A percentile compares a stretch with the other conserved stretches of the same genome.
phyloP scores from a whole-genome alignment of 495 filamentous ascomycete genomes.

The Podospora conica region DNA sequence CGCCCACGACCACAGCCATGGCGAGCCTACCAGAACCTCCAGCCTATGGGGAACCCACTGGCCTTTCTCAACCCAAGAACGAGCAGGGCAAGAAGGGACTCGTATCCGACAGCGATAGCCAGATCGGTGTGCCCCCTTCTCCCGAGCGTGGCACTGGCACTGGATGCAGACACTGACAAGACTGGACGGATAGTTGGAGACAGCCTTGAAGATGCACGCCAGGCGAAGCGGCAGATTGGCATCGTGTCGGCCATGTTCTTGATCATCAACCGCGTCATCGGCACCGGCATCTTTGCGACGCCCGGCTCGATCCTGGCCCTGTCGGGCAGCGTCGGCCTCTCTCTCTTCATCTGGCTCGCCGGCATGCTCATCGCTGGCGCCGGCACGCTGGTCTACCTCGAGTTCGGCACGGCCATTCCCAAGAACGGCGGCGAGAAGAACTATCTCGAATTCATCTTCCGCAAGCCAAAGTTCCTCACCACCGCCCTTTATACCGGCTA shows the following conservation, averaged over 20 bases:
- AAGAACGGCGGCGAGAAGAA: slow-evolving; percentile 56
- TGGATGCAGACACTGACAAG: not conserved
- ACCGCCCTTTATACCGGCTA: slow-evolving; percentile 57
- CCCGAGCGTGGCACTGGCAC: not conserved
- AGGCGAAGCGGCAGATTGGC: slow-evolving; percentile 34
- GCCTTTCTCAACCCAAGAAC: not conserved
- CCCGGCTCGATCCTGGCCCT: slow-evolving; percentile 61
- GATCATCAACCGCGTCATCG: slow-evolving; percentile 60
- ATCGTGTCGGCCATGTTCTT: slow-evolving; percentile 33
- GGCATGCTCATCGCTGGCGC: slow-evolving; percentile 57
- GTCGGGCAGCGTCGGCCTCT: slow-evolving; percentile 63
- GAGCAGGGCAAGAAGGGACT: not conserved
- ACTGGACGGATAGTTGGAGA: slow-evolving; percentile 5
- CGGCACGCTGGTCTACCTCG: slow-evolving; percentile 58
- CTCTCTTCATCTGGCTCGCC: slow-evolving; percentile 59
- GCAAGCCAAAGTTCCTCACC: slow-evolving; percentile 58
- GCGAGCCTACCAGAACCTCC: not conserved
- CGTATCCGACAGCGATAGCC: not conserved
- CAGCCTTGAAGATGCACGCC: slow-evolving; percentile 21
- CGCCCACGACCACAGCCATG: not conserved
- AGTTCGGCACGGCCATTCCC: slow-evolving; percentile 52
- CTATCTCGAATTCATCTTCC: slow-evolving; percentile 62
- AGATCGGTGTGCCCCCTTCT: not conserved
- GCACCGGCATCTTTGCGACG: slow-evolving; percentile 73
- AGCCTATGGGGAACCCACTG: not conserved